Percentiles rank a stretch among this genome's conserved stretches.
Evolutionary conservation across 2,329 filamentous ascomycete species (phyloP).

Genomic region (Penicillium italicum): DNA sequence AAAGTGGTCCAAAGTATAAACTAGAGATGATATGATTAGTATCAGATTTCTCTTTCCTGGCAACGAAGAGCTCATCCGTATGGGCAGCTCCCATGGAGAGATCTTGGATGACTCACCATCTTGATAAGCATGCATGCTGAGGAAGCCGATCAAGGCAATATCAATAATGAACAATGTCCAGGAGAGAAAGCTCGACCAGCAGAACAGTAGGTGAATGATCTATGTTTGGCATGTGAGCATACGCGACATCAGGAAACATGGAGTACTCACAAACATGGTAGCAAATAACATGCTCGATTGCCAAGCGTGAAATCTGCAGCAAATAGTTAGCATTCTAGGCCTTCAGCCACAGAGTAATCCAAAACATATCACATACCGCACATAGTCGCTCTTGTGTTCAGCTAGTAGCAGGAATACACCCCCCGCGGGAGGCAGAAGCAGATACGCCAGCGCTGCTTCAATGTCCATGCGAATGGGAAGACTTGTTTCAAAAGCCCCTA

Average conservation of each 20-base stretch:
- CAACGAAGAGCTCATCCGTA: background rate
- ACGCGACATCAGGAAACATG: background rate
- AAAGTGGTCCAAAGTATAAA: constrained; percentile 64
- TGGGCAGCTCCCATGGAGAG: background rate
- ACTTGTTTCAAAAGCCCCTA: constrained; percentile 80
- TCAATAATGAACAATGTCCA: constrained; percentile 80
- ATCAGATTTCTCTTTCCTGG: background rate
- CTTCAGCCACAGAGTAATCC: background rate
- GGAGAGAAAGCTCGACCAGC: constrained; percentile 77
- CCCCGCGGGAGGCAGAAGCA: constrained; percentile 78
- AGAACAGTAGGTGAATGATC: constrained; percentile 78
- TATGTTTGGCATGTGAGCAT: constrained; percentile 45
- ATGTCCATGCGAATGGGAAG: constrained; percentile 81
- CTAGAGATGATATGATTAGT: constrained; percentile 33
- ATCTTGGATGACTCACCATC: constrained; percentile 61
- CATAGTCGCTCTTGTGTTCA: constrained; percentile 95
- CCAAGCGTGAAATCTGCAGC: constrained; percentile 85
- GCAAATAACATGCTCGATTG: constrained; percentile 83
- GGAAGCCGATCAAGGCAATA: constrained; percentile 68
- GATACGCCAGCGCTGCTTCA: constrained; percentile 86
- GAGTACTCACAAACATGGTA: constrained; percentile 52
- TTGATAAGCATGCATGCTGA: constrained; percentile 75
- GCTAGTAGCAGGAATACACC: constrained; percentile 78
- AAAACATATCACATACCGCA: constrained; percentile 58
- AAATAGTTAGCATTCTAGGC: background rate